Evolutionary conservation across 805 yeast species (phyloP).

Genomic region (Yarrowia sp.): DNA sequence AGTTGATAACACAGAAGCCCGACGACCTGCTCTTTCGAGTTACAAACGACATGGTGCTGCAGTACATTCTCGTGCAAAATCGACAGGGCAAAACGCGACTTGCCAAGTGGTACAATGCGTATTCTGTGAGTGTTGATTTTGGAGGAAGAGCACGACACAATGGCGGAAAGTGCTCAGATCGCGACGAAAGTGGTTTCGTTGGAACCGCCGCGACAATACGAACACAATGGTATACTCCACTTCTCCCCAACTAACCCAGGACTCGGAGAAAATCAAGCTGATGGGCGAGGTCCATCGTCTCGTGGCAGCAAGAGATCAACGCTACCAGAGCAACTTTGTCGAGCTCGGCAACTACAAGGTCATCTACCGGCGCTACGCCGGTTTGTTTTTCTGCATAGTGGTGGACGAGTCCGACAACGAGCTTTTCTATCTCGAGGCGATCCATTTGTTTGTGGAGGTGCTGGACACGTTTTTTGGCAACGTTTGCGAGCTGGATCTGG

Average conservation of each 20-base stretch:
- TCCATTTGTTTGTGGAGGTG: constrained; percentile 85
- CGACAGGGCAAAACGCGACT: constrained; percentile 91
- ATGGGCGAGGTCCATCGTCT: constrained; percentile 71
- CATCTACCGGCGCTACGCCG: constrained; percentile 88
- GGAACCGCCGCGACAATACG: neutral
- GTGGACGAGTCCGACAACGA: constrained; percentile 81
- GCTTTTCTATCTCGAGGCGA: constrained; percentile 73
- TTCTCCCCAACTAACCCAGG: constrained; percentile 34
- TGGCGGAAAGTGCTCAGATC: neutral
- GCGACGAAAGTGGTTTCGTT: constrained; percentile 36
- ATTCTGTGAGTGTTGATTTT: constrained; percentile 39
- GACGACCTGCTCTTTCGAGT: neutral
- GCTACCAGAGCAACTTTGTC: constrained; percentile 76
- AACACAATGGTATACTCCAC: constrained; percentile 37
- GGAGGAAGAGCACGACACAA: neutral
- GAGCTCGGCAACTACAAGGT: constrained; percentile 65
- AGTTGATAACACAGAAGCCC: too few relatives aligned
- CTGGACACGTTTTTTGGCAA: constrained; percentile 82
- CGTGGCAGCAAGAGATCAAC: constrained; percentile 79
- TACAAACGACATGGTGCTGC: constrained; percentile 59
- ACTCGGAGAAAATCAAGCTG: constrained; percentile 47
- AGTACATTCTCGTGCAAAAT: constrained; percentile 77
- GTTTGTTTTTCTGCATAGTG: constrained; percentile 81
- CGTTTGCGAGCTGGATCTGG: constrained; percentile 91
- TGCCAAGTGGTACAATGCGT: constrained; percentile 68